Conservation (phyloP, 805 yeast species). For the Lipomyces orientalis region DNA sequence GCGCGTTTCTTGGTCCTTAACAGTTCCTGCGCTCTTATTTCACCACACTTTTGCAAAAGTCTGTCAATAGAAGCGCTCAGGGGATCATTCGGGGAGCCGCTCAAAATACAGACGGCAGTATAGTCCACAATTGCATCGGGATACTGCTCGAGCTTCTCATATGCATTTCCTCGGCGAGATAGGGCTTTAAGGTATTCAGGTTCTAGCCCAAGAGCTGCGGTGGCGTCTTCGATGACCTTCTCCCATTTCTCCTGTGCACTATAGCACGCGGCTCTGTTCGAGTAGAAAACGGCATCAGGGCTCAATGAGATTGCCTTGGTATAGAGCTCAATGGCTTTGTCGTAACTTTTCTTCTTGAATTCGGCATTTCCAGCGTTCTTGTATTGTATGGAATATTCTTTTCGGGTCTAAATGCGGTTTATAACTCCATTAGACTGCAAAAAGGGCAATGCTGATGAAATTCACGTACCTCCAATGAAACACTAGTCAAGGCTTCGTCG, state of each 20-base stretch:
- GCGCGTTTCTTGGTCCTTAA: slow-evolving; percentile 57
- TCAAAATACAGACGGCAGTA: slow-evolving; percentile 84
- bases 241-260: slow-evolving; percentile 79
- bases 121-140: slow-evolving; percentile 89
- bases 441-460: not conserved
- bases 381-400: slow-evolving; percentile 67
- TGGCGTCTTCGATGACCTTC: slow-evolving; percentile 85
- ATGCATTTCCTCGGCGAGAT: slow-evolving; percentile 90
- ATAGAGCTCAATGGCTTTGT: slow-evolving; percentile 80
- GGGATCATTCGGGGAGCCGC: slow-evolving; percentile 78
- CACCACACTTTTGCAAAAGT: slow-evolving; percentile 80
- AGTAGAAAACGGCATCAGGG: slow-evolving; percentile 83
- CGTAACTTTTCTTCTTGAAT: slow-evolving; percentile 72
- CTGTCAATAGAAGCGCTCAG: slow-evolving; percentile 85
- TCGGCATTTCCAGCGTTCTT: slow-evolving; percentile 88
- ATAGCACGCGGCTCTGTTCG: slow-evolving; percentile 96
- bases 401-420: slow-evolving; percentile 44
- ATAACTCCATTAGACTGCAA: slow-evolving; percentile 2
- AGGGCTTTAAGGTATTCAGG: slow-evolving; percentile 92
- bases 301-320: slow-evolving; percentile 73
- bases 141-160: slow-evolving; percentile 77
- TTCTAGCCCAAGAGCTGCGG: slow-evolving; percentile 80
- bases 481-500: slow-evolving; percentile 49
- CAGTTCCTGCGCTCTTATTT: slow-evolving; percentile 67
- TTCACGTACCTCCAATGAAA: slow-evolving; percentile 43